These are phyloP conservation scores for Dryadomyces quercivorus DNA, from an alignment of 2,329 filamentous ascomycete species.

Conservation along the genomic window DNA sequence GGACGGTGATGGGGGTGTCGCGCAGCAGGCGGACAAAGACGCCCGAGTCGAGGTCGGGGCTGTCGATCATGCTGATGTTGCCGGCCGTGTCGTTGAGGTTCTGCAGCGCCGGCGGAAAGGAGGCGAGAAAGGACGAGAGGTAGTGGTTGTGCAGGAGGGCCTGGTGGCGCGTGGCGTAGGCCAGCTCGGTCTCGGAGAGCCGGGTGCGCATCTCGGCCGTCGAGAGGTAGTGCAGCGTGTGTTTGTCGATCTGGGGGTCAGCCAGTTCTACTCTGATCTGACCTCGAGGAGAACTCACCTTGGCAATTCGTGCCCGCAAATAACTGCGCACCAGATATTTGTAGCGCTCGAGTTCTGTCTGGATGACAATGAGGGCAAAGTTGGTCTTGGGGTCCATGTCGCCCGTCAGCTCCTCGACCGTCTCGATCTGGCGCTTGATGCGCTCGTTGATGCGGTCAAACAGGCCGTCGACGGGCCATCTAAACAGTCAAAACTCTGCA, in stretches of 20 bases:
- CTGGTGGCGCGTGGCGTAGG: slow-evolving; percentile 78
- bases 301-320: slow-evolving; percentile 72
- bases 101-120: slow-evolving; percentile 69
- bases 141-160: slow-evolving; percentile 77
- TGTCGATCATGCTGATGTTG: slow-evolving; percentile 84
- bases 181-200: slow-evolving; percentile 66
- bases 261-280: background rate
- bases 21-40: slow-evolving; percentile 70
- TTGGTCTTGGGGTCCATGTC: slow-evolving; percentile 85
- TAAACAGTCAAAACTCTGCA: slow-evolving; percentile 15
- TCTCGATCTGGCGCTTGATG: slow-evolving; percentile 26
- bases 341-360: slow-evolving; percentile 90
- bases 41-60: slow-evolving; percentile 68
- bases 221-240: slow-evolving; percentile 62
- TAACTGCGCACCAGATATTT: slow-evolving; percentile 83
- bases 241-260: slow-evolving; percentile 53
- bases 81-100: slow-evolving; percentile 84
- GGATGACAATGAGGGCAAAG: slow-evolving; percentile 85
- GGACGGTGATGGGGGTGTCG: slow-evolving; percentile 44
- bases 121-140: slow-evolving; percentile 66
- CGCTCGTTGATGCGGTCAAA: slow-evolving; percentile 72
- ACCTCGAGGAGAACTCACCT: slow-evolving; percentile 55
- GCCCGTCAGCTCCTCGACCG: slow-evolving; percentile 49
- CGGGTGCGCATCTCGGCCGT: slow-evolving; percentile 39
- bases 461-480: slow-evolving; percentile 56